A percentile compares a stretch with the other conserved stretches of the same genome.
These are phyloP conservation scores for Lolium multiflorum DNA, from an alignment of 176 grass and related monocot genomes.

Conservation along the genomic window DNA sequence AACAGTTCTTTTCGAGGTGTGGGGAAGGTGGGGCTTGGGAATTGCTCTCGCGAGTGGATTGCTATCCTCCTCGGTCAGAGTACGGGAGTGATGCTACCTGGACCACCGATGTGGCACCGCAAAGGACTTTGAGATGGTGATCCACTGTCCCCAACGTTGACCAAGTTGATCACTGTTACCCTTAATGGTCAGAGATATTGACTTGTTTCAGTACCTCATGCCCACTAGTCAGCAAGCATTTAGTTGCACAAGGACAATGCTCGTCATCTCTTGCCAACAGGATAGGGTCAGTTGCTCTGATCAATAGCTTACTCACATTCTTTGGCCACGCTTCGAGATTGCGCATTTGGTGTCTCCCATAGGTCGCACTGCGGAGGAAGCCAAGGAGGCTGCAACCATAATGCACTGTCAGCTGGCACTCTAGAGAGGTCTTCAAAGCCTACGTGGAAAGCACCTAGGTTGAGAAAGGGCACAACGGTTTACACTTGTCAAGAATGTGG, in stretches of 20 bases:
- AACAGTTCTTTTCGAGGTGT: neutral
- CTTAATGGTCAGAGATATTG: neutral
- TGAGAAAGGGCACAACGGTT: neutral
- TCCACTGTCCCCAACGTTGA: neutral
- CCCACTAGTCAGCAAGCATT: neutral
- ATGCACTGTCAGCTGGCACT: neutral
- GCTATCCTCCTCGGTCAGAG: neutral
- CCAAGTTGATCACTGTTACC: neutral
- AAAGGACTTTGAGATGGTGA: neutral
- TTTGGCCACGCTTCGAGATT: neutral
- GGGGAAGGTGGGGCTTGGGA: neutral
- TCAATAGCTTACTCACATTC: neutral
- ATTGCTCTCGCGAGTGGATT: neutral
- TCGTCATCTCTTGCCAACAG: neutral
- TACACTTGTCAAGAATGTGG: neutral
- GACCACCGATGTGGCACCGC: neutral
- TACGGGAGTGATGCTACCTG: neutral
- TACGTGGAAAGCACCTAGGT: neutral
- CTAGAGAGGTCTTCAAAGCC: neutral
- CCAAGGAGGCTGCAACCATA: neutral
- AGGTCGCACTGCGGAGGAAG: neutral
- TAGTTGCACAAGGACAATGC: neutral
- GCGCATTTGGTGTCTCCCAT: neutral
- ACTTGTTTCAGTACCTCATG: neutral
- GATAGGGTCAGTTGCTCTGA: neutral